A percentile compares a stretch with the other conserved stretches of the same genome.
These are phyloP conservation scores for Cyberlindnera xylosilytica DNA, from an alignment of 805 yeast species.

Conservation along the genomic window DNA sequence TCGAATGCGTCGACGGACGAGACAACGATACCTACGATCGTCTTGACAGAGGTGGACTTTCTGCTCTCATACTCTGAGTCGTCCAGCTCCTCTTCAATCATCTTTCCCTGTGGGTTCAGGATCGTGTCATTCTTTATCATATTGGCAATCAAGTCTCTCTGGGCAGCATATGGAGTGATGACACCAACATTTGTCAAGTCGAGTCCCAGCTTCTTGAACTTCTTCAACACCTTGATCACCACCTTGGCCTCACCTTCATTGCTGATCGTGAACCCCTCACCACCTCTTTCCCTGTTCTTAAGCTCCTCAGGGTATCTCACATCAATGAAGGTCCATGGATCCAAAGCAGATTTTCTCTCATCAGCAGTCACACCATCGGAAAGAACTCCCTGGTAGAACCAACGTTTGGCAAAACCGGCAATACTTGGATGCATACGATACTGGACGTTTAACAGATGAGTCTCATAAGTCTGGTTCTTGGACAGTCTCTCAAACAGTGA, in stretches of 20 bases:
- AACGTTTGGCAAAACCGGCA: slow-evolving; percentile 83
- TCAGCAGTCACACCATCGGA: slow-evolving; percentile 88
- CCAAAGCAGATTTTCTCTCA: slow-evolving; percentile 56
- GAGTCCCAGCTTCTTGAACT: slow-evolving; percentile 73
- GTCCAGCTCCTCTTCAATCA: too few relatives aligned
- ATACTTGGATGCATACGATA: slow-evolving; percentile 92
- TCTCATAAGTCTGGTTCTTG: slow-evolving; percentile 77
- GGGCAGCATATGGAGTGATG: slow-evolving; percentile 94
- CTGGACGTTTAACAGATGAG: slow-evolving; percentile 85
- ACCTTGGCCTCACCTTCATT: slow-evolving; percentile 89
- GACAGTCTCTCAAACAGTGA: slow-evolving; percentile 86
- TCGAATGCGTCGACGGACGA: slow-evolving; percentile 96
- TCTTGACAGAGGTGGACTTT: too few relatives aligned
- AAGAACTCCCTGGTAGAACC: slow-evolving; percentile 88
- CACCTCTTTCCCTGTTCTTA: slow-evolving; percentile 84
- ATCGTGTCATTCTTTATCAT: slow-evolving; percentile 70
- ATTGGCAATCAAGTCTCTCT: slow-evolving; percentile 75
- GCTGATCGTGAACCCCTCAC: slow-evolving; percentile 75
- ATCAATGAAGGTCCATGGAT: slow-evolving; percentile 89
- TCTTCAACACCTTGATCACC: slow-evolving; percentile 74
- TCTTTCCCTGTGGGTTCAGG: too few relatives aligned
- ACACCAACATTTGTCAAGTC: slow-evolving; percentile 83
- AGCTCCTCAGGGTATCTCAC: slow-evolving; percentile 78
- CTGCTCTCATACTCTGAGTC: too few relatives aligned
- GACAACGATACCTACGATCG: slow-evolving; percentile 83